Conservation (phyloP, 257 asterid genomes). For the Fraxinus anomala region DNA sequence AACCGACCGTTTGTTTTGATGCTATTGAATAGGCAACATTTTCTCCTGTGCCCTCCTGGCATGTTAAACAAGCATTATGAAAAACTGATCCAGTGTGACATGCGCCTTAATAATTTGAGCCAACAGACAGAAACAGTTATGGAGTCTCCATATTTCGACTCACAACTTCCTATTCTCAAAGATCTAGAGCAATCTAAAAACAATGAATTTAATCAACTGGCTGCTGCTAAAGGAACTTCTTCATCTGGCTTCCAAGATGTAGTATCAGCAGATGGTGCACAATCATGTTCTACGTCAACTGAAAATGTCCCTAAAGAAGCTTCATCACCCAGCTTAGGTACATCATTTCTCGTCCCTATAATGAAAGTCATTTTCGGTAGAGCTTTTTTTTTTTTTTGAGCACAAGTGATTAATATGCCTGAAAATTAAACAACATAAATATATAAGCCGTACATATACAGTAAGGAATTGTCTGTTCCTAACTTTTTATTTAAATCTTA, state of each 20-base stretch:
- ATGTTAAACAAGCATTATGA: slow-evolving; percentile 47
- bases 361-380: neutral
- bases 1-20: slow-evolving; percentile 1
- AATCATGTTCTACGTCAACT: slow-evolving; percentile 30
- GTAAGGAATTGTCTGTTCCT: neutral
- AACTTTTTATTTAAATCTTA: neutral
- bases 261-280: slow-evolving; percentile 35
- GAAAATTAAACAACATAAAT: neutral
- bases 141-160: slow-evolving; percentile 60
- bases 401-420: neutral
- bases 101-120: slow-evolving; percentile 38
- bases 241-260: slow-evolving; percentile 30
- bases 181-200: slow-evolving; percentile 33
- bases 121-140: slow-evolving; percentile 33
- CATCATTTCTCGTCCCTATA: slow-evolving; percentile 7
- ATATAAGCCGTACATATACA: neutral
- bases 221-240: slow-evolving; percentile 25
- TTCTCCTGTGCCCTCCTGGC: slow-evolving; percentile 47
- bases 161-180: slow-evolving; percentile 43
- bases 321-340: slow-evolving; percentile 55
- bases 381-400: neutral
- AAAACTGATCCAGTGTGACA: slow-evolving; percentile 44
- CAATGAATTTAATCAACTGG: slow-evolving; percentile 19
- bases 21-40: slow-evolving; percentile 38
- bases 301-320: slow-evolving; percentile 29